These are phyloP conservation scores for Ophiostoma sp. DNA, from an alignment of 2,329 filamentous ascomycete species.

Conservation along the genomic window DNA sequence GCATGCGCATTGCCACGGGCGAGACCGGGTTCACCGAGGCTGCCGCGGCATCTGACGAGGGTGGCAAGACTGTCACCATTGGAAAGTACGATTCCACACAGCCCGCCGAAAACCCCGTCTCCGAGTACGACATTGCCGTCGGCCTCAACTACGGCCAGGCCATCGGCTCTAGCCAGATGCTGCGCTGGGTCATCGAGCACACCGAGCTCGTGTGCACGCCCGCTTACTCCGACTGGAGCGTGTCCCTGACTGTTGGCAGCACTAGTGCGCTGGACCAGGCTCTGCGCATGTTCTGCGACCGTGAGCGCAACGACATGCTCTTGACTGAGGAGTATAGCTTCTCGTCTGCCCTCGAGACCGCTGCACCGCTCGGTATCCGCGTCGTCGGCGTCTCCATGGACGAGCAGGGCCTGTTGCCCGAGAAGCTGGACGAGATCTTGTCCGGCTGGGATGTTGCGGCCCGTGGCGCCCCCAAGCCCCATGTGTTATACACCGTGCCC, in stretches of 20 bases:
- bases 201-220: conserved; percentile 85
- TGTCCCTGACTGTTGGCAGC: conserved; percentile 75
- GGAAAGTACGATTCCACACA: conserved; percentile 79
- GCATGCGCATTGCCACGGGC: conserved; percentile 64
- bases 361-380: conserved; percentile 48
- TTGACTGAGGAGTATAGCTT: conserved; percentile 92
- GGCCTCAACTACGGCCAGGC: conserved; percentile 92
- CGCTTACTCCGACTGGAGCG: conserved; percentile 85
- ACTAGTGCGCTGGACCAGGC: conserved; percentile 81
- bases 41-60: conserved; percentile 47
- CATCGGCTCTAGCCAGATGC: conserved; percentile 75
- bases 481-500: conserved; percentile 55
- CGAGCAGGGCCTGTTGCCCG: conserved; percentile 48
- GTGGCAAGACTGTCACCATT: conserved; percentile 57
- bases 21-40: conserved; percentile 63
- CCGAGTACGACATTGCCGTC: conserved; percentile 68
- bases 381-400: conserved; percentile 49
- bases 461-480: conserved; percentile 45
- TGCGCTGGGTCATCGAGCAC: conserved; percentile 90
- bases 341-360: conserved; percentile 60
- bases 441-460: conserved; percentile 44
- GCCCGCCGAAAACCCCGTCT: conserved; percentile 26
- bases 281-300: conserved; percentile 71
- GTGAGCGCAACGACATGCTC: conserved; percentile 65
- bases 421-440: conserved; percentile 48